Evolutionary conservation across 2,329 filamentous ascomycete genomes (phyloP), one percentile per base, ranked within the genome.

Genomic region (Exophiala viscosa): DNA sequence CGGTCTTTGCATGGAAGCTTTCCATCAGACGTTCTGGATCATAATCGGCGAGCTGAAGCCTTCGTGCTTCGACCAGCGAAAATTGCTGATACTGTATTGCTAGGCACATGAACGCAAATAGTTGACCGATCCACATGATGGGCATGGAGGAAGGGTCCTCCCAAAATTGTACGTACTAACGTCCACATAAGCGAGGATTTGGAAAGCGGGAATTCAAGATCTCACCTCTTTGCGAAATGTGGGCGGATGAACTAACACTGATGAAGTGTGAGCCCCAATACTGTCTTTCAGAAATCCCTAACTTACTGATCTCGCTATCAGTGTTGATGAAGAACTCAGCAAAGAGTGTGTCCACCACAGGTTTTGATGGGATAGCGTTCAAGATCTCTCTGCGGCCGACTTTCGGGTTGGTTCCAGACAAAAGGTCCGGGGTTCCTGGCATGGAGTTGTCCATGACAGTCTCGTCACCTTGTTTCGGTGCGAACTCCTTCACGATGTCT

Each of bases 141-240:
- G 73, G 69, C 2, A 73, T 73, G 28, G 75, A 73, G 3, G 67
- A 65, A 1, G 76, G 76, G 56, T 71, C 72, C 48, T 70, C 53
- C 78, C 78, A 81, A 60, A 80, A 76, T 48, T 69, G 67, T 52
- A 80, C 76, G 59, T 81, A 81, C 61, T 79, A 71, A 5, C n/a
- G 42, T 28, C n/a, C 17, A 1, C 32, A 14, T 53, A 11, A 53
- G 50, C 15, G 9, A 31, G 14, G 13, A 1, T 31, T 18, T 45
- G 44, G 31, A 45, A 48, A 11, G 38, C 39, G 32, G 35, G 34
- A 10, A 28, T 28, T 28, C 51, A 41, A 45, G 23, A 28, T 28
- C 46, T 36, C 47, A 58, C 59, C 49, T 58, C 33, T 45, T 54
- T 52, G 45, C 48, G 55, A 54, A 61, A 55, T 45, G 59, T 50